phyloP scores from a whole-genome alignment of 140 eudicot species.

The Flaveria floridana region DNA sequence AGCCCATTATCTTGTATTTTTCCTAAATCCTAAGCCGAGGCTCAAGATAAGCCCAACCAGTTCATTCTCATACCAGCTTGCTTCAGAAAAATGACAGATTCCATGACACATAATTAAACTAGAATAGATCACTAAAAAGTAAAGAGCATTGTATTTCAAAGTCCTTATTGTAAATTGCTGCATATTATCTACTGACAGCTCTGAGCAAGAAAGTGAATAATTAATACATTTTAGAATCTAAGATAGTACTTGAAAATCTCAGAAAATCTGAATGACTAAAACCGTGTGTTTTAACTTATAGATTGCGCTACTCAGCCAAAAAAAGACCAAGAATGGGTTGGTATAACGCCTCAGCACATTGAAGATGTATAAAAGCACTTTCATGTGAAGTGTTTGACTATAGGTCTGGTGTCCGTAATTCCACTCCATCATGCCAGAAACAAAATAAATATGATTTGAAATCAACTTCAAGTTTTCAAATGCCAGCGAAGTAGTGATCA shows the following conservation, averaged over 20 bases:
- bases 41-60: not conserved
- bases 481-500: not conserved
- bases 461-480: not conserved
- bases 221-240: not conserved
- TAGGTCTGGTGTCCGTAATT: not conserved
- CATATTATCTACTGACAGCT: not conserved
- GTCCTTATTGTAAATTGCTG: not conserved
- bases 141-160: not conserved
- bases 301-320: not conserved
- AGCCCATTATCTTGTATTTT: not conserved
- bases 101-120: not conserved
- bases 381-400: not conserved
- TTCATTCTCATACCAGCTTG: not conserved
- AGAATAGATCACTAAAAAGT: not conserved
- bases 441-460: not conserved
- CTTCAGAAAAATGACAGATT: not conserved
- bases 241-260: not conserved
- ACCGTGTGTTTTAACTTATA: not conserved
- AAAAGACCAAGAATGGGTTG: not conserved
- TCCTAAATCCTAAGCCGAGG: not conserved
- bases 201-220: not conserved
- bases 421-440: not conserved
- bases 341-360: not conserved
- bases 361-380: not conserved
- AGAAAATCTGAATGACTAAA: not conserved